Evolutionary conservation across 2,329 filamentous ascomycete genomes (phyloP).

Genomic region (Mycogone perniciosa): DNA sequence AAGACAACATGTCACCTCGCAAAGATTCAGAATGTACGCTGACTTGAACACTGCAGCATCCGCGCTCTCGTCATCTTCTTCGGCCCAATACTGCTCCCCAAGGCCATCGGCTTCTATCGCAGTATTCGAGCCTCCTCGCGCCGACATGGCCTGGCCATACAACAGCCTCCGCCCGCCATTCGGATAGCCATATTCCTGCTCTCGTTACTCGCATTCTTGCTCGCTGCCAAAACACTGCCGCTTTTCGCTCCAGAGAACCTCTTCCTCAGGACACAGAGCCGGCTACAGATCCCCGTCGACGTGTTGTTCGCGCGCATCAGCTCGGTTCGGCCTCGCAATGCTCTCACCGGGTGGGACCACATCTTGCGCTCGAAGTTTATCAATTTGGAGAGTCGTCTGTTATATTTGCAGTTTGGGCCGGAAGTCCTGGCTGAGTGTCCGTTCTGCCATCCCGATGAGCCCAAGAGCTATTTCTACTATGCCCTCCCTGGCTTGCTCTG

Average conservation of each 20-base stretch:
- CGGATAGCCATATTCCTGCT: constrained; percentile 56
- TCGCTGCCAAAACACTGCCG: constrained; percentile 58
- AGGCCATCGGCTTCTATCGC: constrained; percentile 59
- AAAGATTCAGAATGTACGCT: constrained; percentile 1
- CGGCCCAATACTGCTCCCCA: constrained; percentile 65
- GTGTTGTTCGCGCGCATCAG: constrained; percentile 74
- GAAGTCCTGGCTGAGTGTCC: constrained; percentile 65
- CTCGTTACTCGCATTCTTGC: constrained; percentile 37
- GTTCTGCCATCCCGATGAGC: constrained; percentile 73
- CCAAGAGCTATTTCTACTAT: constrained; percentile 70
- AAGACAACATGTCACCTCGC: not conserved
- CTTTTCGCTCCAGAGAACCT: constrained; percentile 70
- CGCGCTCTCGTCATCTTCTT: constrained; percentile 55
- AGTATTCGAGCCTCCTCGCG: constrained; percentile 39
- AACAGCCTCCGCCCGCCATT: constrained; percentile 48
- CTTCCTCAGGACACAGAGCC: constrained; percentile 69
- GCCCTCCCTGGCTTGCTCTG: constrained; percentile 65
- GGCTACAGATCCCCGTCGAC: constrained; percentile 78
- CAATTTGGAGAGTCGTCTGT: constrained; percentile 63
- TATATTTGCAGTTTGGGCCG: constrained; percentile 81
- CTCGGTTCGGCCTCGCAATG: constrained; percentile 41
- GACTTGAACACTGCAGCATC: constrained; percentile 32
- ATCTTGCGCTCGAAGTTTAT: constrained; percentile 62
- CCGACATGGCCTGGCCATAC: constrained; percentile 42
- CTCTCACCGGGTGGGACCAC: constrained; percentile 54